Base-by-base conservation (phyloP, 2,329 filamentous ascomycete genomes). In the Hypoxylon sp. region DNA sequence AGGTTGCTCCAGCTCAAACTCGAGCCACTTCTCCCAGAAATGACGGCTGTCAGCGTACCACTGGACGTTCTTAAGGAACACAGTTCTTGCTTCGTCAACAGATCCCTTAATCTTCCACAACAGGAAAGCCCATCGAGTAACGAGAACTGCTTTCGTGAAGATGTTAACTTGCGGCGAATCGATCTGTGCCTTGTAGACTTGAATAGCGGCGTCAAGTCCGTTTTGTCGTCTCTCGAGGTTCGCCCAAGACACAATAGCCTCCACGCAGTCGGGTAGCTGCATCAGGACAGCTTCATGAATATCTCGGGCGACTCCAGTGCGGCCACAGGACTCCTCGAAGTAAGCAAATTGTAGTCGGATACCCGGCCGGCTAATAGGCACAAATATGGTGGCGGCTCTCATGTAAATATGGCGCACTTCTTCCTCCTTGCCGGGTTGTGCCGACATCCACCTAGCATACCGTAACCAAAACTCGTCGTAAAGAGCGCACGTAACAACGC, bases 381-480 rank as follows among this genome's bases (percentile, higher is more conserved):
- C 93, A 76, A 91, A 97, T 56, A 97, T 81, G 53, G 88, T 94
- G 70, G 91, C 90, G 8, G 95, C 96, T 61, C 94, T 89, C 77
- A 95, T 89, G 76, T 96, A 98, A 69, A 98, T 96, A 78, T 93
- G 94, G 61, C 96, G 91, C 5, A 95, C 90, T 75, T 97, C 94
- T 76, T 97, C 93, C 47, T 94, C 89, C 78, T 96, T 97, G 71
- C 85, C 89, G 1, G 88, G 81, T 75, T 97, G 92, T 0, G 88
- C 88, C 63, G 87, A 85, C 92, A 97, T 97, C 96, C 96, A 99
- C 41, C 95, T 86, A 14, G 91, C 93, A 79, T 97, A 99, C n/a
- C 96, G 91, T 74, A 97, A 89, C 96, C 96, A 99, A 79, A 98
- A 97, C 76, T 98, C 95, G 52, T 98, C 95, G 76, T 99, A 97